These are phyloP conservation scores for Rhodosporidiobolus sp. DNA, from an alignment of 768 basidiomycete genomes.

Conservation along the genomic window DNA sequence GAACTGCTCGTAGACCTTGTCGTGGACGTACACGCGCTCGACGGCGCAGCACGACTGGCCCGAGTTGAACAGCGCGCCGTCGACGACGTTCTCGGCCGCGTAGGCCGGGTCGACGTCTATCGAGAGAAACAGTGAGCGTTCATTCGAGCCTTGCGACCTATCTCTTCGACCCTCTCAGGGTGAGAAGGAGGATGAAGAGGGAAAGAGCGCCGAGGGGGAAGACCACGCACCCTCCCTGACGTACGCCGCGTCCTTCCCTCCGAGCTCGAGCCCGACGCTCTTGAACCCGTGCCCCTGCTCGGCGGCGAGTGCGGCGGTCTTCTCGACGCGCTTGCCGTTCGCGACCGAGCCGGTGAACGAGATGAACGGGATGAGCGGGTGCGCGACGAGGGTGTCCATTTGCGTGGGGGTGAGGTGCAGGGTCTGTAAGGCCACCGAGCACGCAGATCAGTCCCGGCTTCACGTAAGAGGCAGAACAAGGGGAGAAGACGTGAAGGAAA, in stretches of 20 bases:
- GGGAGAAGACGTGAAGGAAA: constrained; percentile 30
- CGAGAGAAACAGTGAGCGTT: too few relatives aligned
- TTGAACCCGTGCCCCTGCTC: constrained; percentile 65
- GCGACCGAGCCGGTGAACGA: constrained; percentile 86
- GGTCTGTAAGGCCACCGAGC: too few relatives aligned
- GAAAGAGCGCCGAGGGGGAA: neutral
- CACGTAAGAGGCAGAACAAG: neutral
- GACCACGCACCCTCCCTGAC: constrained; percentile 67
- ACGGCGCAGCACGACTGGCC: constrained; percentile 95
- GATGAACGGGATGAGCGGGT: constrained; percentile 71
- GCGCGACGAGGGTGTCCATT: constrained; percentile 61
- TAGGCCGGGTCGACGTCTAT: constrained; percentile 66
- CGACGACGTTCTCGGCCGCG: constrained; percentile 79
- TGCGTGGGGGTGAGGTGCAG: constrained; percentile 68
- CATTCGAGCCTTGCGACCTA: too few relatives aligned
- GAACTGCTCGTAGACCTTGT: constrained; percentile 73
- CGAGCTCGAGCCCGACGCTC: constrained; percentile 60
- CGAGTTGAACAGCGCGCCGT: constrained; percentile 92
- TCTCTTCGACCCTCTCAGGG: too few relatives aligned
- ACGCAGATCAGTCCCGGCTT: neutral
- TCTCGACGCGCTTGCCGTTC: constrained; percentile 70
- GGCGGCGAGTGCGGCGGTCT: constrained; percentile 57
- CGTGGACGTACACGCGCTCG: constrained; percentile 95
- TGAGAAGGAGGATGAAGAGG: too few relatives aligned
- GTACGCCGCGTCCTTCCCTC: constrained; percentile 97